These are phyloP conservation scores for Penicillium sp. DNA, from an alignment of 2,329 filamentous ascomycete species.

Conservation along the genomic window DNA sequence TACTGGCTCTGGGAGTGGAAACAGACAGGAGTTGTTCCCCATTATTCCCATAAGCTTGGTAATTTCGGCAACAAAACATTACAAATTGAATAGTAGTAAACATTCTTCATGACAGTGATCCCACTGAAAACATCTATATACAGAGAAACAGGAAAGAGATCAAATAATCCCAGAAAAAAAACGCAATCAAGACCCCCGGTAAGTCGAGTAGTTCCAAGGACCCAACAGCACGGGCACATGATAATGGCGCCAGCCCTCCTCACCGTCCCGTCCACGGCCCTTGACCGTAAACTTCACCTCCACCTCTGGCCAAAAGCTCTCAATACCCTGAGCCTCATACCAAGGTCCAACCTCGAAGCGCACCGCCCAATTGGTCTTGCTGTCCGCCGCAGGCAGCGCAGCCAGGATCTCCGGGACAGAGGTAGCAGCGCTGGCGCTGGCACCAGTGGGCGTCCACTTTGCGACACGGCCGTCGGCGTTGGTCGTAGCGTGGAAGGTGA, in stretches of 20 bases:
- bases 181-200: constrained; percentile 52
- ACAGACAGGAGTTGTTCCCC: no score
- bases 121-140: background rate
- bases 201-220: constrained; percentile 59
- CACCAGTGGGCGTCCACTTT: constrained; percentile 45
- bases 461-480: constrained; percentile 56
- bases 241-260: constrained; percentile 56
- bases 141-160: background rate
- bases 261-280: constrained; percentile 46
- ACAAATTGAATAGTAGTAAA: background rate
- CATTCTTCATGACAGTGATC: background rate
- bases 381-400: constrained; percentile 44
- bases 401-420: constrained; percentile 39
- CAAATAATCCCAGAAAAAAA: no score
- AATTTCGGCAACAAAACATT: background rate
- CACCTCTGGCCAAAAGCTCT: constrained; percentile 59
- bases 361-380: constrained; percentile 54
- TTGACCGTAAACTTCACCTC: constrained; percentile 58
- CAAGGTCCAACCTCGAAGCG: constrained; percentile 54
- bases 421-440: constrained; percentile 23
- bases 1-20: no score
- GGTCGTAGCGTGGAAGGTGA: constrained; percentile 48
- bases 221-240: constrained; percentile 59
- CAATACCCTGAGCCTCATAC: constrained; percentile 54
- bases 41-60: background rate